Percentiles rank a stretch among this genome's conserved stretches.
These are phyloP conservation scores for Schwanniomyces yamadae DNA, from an alignment of 805 yeast species.

Conservation along the genomic window DNA sequence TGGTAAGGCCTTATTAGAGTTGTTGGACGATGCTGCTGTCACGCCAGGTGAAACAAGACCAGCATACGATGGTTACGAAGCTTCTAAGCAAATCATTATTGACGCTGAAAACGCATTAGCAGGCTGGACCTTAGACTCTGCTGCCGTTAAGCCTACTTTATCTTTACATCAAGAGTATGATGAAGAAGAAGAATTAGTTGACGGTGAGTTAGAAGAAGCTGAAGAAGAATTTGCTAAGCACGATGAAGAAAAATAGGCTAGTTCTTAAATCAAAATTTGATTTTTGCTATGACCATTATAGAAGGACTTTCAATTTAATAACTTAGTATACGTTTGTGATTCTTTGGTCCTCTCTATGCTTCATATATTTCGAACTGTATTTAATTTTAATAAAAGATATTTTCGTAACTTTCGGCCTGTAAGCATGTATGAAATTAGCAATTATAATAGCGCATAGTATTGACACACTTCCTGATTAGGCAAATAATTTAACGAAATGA, in stretches of 20 bases:
- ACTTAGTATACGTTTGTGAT: too few relatives aligned
- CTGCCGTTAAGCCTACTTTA: slow-evolving; percentile 79
- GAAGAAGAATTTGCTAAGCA: slow-evolving; percentile 56
- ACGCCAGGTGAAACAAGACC: slow-evolving; percentile 93
- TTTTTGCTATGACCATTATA: too few relatives aligned
- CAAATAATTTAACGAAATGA: too few relatives aligned
- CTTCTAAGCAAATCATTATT: slow-evolving; percentile 81
- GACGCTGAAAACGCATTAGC: slow-evolving; percentile 84
- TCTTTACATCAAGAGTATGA: slow-evolving; percentile 64
- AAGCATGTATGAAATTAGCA: too few relatives aligned
- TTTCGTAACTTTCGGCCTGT: too few relatives aligned
- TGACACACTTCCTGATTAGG: too few relatives aligned
- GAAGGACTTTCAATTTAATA: too few relatives aligned
- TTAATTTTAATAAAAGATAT: too few relatives aligned
- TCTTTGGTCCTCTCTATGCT: too few relatives aligned
- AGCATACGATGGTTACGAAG: slow-evolving; percentile 85
- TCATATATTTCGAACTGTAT: too few relatives aligned
- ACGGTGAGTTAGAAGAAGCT: slow-evolving; percentile 49
- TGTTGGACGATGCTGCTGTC: slow-evolving; percentile 80
- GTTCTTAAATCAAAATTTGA: too few relatives aligned
- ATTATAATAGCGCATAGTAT: too few relatives aligned
- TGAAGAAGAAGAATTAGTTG: slow-evolving; percentile 45
- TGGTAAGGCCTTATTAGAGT: slow-evolving; percentile 82
- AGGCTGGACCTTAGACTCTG: slow-evolving; percentile 80
- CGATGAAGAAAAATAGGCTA: slow-evolving; percentile 27